Evolutionary conservation across 1,284 basidiomycete species (phyloP), one percentile per base, ranked within the genome.

Genomic region (Irpex sp.): DNA sequence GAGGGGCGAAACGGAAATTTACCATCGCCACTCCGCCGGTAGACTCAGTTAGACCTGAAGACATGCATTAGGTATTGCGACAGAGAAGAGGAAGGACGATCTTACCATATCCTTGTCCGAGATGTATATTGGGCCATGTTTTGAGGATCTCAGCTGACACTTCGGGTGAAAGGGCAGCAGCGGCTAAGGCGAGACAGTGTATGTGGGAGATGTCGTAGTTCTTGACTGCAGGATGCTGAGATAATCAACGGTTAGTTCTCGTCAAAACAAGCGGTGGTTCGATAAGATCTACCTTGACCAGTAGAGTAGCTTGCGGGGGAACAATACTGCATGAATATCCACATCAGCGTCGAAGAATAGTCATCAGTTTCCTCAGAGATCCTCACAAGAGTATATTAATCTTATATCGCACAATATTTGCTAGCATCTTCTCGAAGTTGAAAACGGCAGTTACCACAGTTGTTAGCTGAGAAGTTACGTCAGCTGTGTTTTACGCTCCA

Each of bases 121-220:
- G 82, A 58, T 81, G 77, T 1, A 82, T 81, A 26, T 83, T 72
- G 0, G 89, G 88, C 19, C 92, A 74, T 47, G 86, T 71, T 40
- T 79, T 75, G 52, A 82, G 74, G 47, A 91, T 73, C 67, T 85
- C 80, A 44, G 77, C 65, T 61, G 81, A 85, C 31, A 91, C 78
- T 69, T 91, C 91, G 15, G 81, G 76, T 2, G 89, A 86, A 4
- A 94, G 76, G 2, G 92, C 92, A 0, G 92, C 92, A 0, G 91
- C 92, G 19, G 91, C 89, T 54, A 79, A 79, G 76, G 91, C 82
- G 66, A 86, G 79, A 69, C 82, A 76, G 61, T 85, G 78, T 57
- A 94, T 73, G 59, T 79, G 76, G 49, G 79, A 81, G 31, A 95
- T 77, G 69, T 93, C 84, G 69, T 88, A 88, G 48, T 88, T 79